Conservation (phyloP, 2,329 filamentous ascomycete species). For the Periconia sp. region DNA sequence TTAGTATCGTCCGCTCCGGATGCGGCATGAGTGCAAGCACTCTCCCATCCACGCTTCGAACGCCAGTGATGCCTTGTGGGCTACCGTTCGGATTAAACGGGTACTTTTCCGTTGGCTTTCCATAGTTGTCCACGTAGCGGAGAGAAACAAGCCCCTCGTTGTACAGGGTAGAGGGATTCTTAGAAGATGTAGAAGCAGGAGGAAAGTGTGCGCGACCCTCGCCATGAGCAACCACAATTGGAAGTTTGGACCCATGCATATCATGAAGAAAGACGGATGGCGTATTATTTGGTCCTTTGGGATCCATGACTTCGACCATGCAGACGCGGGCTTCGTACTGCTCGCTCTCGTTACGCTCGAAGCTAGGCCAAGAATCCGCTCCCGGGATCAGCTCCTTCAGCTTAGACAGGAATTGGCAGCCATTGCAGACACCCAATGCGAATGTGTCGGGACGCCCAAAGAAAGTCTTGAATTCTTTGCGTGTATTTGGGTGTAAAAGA, state of each 20-base stretch:
- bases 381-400: slow-evolving; percentile 85
- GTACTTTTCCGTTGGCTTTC: slow-evolving; percentile 78
- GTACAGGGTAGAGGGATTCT: slow-evolving; percentile 60
- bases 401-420: slow-evolving; percentile 91
- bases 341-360: slow-evolving; percentile 82
- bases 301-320: slow-evolving; percentile 81
- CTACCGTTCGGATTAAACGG: slow-evolving; percentile 91
- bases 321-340: slow-evolving; percentile 89
- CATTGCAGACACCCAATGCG: slow-evolving; percentile 92
- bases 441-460: slow-evolving; percentile 91
- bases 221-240: slow-evolving; percentile 88
- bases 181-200: slow-evolving; percentile 43
- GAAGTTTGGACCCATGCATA: slow-evolving; percentile 81
- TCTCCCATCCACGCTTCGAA: slow-evolving; percentile 76
- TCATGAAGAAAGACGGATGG: slow-evolving; percentile 85
- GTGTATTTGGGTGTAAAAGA: slow-evolving; percentile 77
- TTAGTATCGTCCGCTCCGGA: slow-evolving; percentile 86
- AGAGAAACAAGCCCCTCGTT: slow-evolving; percentile 75
- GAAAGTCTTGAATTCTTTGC: slow-evolving; percentile 81
- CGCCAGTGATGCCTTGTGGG: slow-evolving; percentile 79
- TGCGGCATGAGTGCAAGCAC: slow-evolving; percentile 93
- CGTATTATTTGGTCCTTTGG: slow-evolving; percentile 47
- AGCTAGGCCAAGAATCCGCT: slow-evolving; percentile 80
- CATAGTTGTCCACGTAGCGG: slow-evolving; percentile 84
- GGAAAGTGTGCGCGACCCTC: slow-evolving; percentile 77